Evolutionary conservation across 2,329 filamentous ascomycete genomes (phyloP).

Genomic region (Pyrenophora teres): DNA sequence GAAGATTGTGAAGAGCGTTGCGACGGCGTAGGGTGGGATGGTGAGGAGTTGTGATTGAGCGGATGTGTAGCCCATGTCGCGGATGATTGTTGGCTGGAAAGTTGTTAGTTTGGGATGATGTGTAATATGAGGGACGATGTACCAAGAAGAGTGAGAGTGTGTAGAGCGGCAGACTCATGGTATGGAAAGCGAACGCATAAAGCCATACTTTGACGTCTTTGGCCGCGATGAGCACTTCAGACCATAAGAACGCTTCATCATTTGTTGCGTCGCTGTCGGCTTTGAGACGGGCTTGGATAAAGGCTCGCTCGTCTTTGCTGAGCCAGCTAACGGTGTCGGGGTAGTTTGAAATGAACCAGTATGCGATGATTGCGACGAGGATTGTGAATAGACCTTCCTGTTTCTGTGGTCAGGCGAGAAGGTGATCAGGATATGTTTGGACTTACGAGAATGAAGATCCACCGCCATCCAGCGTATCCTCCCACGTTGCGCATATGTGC

Average conservation of each 20-base stretch:
- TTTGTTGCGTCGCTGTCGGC: constrained; percentile 72
- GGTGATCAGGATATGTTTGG: no score
- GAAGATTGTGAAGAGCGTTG: constrained; percentile 44
- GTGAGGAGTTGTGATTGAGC: constrained; percentile 53
- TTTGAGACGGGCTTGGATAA: constrained; percentile 66
- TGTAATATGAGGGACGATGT: constrained; percentile 20
- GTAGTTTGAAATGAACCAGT: constrained; percentile 70
- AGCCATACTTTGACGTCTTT: constrained; percentile 55
- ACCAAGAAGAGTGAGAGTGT: constrained; percentile 47
- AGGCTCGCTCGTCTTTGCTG: constrained; percentile 56
- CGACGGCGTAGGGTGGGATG: constrained; percentile 52
- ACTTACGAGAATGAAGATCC: constrained; percentile 49
- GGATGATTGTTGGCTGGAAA: constrained; percentile 59
- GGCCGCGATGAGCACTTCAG: constrained; percentile 65
- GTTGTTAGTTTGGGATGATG: neutral
- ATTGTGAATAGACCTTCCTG: constrained; percentile 47
- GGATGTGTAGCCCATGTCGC: constrained; percentile 50
- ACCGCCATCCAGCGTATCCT: constrained; percentile 49
- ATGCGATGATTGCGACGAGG: constrained; percentile 39
- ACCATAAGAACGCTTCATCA: constrained; percentile 71
- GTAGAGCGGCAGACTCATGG: constrained; percentile 63
- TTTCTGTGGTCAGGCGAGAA: constrained; percentile 11
- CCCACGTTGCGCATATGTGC: constrained; percentile 63
- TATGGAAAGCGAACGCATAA: constrained; percentile 73
- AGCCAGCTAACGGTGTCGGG: constrained; percentile 65